Percentiles rank a stretch among this genome's conserved stretches.
phyloP scores from a whole-genome alignment of 1,284 basidiomycete genomes.

The Irpex rosettiformis region DNA sequence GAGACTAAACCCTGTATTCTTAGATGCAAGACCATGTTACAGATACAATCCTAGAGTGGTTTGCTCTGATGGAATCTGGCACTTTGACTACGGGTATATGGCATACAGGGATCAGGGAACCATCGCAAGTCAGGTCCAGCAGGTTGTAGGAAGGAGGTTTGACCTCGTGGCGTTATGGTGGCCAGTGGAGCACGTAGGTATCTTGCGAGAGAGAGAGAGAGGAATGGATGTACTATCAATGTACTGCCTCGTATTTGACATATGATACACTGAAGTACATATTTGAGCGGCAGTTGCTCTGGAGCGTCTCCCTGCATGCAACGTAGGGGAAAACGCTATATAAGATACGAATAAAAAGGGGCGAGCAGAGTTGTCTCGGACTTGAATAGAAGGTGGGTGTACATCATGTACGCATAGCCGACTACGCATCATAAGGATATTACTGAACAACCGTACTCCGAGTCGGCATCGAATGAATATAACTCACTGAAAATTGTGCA shows the following conservation, averaged over 20 bases:
- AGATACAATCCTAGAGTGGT: constrained; percentile 61
- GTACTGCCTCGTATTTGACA: too few species aligned
- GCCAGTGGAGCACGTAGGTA: too few species aligned
- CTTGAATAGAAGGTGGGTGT: too few species aligned
- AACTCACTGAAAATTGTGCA: too few species aligned
- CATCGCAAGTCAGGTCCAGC: neutral
- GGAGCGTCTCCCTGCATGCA: too few species aligned
- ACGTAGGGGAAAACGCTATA: too few species aligned
- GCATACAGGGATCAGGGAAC: constrained; percentile 36
- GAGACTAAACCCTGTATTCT: neutral
- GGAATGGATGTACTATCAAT: neutral
- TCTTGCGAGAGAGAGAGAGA: neutral
- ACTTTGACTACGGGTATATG: constrained; percentile 52
- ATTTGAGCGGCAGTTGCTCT: too few species aligned
- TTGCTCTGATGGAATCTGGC: constrained; percentile 36
- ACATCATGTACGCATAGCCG: neutral
- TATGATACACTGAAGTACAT: too few species aligned
- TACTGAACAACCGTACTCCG: too few species aligned
- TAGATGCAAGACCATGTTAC: constrained; percentile 56
- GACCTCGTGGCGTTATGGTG: neutral
- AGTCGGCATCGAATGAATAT: too few species aligned
- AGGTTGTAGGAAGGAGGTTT: neutral
- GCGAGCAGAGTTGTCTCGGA: too few species aligned
- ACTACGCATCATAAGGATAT: neutral
- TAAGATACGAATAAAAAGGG: too few species aligned